Conservation (phyloP, 2,329 filamentous ascomycete species). For the Aspergillus fijiensis region DNA sequence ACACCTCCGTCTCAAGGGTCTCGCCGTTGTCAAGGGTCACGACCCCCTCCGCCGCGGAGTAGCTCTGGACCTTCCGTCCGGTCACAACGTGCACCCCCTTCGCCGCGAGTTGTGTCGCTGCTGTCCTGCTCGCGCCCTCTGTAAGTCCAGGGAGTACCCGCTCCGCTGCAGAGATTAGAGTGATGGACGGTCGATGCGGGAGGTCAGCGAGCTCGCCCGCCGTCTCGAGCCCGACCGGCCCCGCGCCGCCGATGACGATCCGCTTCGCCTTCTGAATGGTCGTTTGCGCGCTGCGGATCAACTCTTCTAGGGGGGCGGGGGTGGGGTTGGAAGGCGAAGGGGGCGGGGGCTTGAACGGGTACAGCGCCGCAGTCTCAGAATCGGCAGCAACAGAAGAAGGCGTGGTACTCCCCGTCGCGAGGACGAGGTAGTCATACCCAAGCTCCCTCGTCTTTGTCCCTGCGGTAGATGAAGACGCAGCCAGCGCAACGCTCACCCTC, state of each 20-base stretch:
- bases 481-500: slow-evolving; percentile 42
- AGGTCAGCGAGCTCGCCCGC: slow-evolving; percentile 50
- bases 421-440: slow-evolving; percentile 55
- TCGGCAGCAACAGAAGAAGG: slow-evolving; percentile 21
- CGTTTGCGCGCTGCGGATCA: slow-evolving; percentile 36
- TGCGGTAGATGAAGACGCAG: too few species aligned
- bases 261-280: slow-evolving; percentile 40
- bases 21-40: slow-evolving; percentile 49
- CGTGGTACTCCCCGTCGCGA: slow-evolving; percentile 56
- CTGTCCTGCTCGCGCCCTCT: slow-evolving; percentile 36
- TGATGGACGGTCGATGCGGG: slow-evolving; percentile 31
- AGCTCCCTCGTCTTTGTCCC: slow-evolving; percentile 26
- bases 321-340: slow-evolving; percentile 32
- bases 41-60: slow-evolving; percentile 9
- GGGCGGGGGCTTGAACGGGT: neutral
- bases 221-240: slow-evolving; percentile 50
- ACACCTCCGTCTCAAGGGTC: slow-evolving; percentile 51
- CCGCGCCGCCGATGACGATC: slow-evolving; percentile 51
- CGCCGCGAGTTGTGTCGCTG: slow-evolving; percentile 48
- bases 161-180: slow-evolving; percentile 32
- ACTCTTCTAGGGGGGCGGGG: slow-evolving; percentile 34
- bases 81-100: slow-evolving; percentile 50
- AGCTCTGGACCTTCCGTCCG: slow-evolving; percentile 26
- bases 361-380: neutral
- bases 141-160: slow-evolving; percentile 31